Conservation (phyloP, 169 alveolate genomes). For the Plasmodium adleri region DNA sequence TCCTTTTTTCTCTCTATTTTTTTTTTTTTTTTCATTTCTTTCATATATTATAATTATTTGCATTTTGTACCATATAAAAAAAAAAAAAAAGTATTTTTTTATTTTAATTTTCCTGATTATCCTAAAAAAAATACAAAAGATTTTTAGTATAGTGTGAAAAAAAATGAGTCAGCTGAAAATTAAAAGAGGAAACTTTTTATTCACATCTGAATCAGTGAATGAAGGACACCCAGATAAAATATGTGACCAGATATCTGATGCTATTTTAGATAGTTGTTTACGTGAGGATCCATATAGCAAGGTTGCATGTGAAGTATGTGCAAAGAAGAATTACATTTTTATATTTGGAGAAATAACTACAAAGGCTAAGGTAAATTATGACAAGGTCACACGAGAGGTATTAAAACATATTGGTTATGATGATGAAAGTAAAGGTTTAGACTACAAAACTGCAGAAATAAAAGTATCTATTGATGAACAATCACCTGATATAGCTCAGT, state of each 20-base stretch:
- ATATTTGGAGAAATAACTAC: constrained; percentile 98
- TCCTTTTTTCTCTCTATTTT: no score
- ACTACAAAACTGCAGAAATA: constrained; percentile 95
- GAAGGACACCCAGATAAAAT: constrained; percentile 99
- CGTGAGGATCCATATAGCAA: constrained; percentile 91
- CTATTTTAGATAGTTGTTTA: constrained; percentile 99
- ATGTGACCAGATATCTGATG: constrained; percentile 99
- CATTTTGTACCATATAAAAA: no score
- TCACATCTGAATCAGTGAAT: constrained; percentile 99
- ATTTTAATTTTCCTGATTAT: no score
- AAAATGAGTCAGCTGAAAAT: constrained; percentile 57
- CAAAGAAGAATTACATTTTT: constrained; percentile 95
- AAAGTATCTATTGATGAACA: constrained; percentile 94
- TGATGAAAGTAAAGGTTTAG: constrained; percentile 92
- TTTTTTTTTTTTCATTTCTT: no score
- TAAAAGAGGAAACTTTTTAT: constrained; percentile 90
- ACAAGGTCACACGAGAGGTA: constrained; percentile 95
- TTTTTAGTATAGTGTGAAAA: neutral
- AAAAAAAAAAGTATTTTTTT: no score
- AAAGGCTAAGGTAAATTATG: constrained; percentile 92
- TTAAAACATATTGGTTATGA: constrained; percentile 94
- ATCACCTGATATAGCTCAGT: constrained; percentile 96
- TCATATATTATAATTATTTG: no score
- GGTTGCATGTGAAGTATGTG: constrained; percentile 97
- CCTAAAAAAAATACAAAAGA: no score